A percentile compares a stretch with the other conserved stretches of the same genome.
phyloP scores from a whole-genome alignment of 1,284 basidiomycete genomes.

The Sporisorium reilianum region DNA sequence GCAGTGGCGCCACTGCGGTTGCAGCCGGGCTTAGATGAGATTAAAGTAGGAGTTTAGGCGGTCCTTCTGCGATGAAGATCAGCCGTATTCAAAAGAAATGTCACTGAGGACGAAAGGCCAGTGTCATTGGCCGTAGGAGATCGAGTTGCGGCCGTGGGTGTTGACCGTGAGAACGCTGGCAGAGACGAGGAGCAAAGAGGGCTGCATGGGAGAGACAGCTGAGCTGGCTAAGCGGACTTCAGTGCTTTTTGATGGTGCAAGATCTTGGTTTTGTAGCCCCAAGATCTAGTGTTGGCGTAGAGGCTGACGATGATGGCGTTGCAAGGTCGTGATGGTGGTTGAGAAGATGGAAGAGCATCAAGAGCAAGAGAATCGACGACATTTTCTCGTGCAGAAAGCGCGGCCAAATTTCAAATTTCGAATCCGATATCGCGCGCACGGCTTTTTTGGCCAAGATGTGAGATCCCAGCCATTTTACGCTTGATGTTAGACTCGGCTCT shows the following conservation, averaged over 20 bases:
- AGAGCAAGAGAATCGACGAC: background rate
- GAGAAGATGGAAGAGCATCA: background rate
- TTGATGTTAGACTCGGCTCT: background rate
- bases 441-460: background rate
- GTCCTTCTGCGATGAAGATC: no score
- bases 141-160: constrained; percentile 25
- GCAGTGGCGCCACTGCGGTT: background rate
- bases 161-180: constrained; percentile 25
- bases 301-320: background rate
- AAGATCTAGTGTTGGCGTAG: constrained; percentile 8
- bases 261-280: constrained; percentile 9
- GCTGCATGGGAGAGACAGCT: constrained; percentile 31
- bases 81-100: constrained; percentile 23
- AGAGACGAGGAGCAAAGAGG: constrained; percentile 19
- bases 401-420: constrained; percentile 4
- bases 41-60: no score
- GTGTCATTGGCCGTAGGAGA: constrained; percentile 37
- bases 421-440: background rate
- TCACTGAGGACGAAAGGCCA: constrained; percentile 34
- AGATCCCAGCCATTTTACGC: background rate
- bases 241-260: constrained; percentile 6
- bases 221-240: constrained; percentile 23
- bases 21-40: background rate
- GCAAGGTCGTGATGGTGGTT: background rate
- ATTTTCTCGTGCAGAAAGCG: background rate